Evolutionary conservation across 768 basidiomycete species (phyloP).

Genomic region (Suillus fuscotomentosus): DNA sequence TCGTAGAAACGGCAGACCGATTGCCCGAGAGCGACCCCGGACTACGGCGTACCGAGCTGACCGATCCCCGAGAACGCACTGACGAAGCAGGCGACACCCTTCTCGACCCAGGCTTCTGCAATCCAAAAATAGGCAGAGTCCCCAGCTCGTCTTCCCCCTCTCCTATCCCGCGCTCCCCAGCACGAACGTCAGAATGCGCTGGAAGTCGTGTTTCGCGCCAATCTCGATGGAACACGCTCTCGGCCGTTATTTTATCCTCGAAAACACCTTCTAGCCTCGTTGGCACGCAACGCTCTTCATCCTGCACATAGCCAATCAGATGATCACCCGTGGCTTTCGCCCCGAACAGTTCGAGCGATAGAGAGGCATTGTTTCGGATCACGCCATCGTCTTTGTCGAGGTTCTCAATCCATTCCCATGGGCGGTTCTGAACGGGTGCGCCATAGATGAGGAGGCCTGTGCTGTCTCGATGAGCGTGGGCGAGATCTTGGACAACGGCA

Average conservation of each 20-base stretch:
- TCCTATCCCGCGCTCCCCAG: constrained; percentile 13
- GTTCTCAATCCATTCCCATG: constrained; percentile 88
- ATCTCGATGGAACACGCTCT: constrained; percentile 69
- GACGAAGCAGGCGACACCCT: constrained; percentile 51
- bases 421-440: constrained; percentile 62
- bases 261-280: constrained; percentile 46
- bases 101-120: constrained; percentile 28
- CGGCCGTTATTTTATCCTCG: constrained; percentile 61
- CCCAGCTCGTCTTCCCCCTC: constrained; percentile 32
- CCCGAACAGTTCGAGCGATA: constrained; percentile 71
- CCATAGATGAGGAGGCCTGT: constrained; percentile 50
- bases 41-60: constrained; percentile 41
- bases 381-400: constrained; percentile 45
- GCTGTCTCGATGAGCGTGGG: constrained; percentile 54
- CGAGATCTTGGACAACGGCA: constrained; percentile 53
- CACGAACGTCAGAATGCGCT: constrained; percentile 14
- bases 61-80: constrained; percentile 38
- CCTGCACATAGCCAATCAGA: constrained; percentile 26
- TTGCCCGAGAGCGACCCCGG: constrained; percentile 41
- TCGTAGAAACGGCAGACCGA: constrained; percentile 45
- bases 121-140: constrained; percentile 23
- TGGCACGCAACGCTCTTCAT: constrained; percentile 3
- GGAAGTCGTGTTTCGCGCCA: constrained; percentile 70
- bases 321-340: constrained; percentile 65
- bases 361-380: constrained; percentile 66